These are phyloP conservation scores for Cupressus sempervirens DNA, from an alignment of 75 land plant species.

Conservation along the genomic window DNA sequence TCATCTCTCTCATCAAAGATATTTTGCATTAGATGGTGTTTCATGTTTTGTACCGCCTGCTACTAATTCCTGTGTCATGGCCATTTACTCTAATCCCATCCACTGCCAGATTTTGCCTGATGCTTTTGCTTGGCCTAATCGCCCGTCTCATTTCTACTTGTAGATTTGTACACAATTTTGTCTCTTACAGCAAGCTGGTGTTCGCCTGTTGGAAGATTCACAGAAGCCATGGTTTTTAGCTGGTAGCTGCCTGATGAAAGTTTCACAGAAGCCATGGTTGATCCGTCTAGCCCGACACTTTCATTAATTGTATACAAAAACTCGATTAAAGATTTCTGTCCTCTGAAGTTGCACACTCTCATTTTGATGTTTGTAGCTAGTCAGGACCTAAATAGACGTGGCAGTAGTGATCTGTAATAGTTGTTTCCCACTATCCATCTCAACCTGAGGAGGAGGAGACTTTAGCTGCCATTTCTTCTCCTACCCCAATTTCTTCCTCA, in stretches of 20 bases:
- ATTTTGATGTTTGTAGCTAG: background rate
- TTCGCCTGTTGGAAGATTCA: background rate
- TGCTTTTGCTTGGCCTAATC: background rate
- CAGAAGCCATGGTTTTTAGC: background rate
- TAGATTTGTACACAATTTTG: background rate
- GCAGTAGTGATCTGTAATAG: background rate
- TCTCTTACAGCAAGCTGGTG: background rate
- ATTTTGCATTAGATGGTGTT: background rate
- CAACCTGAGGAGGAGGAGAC: background rate
- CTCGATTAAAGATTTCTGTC: background rate
- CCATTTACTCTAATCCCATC: conserved; percentile 5
- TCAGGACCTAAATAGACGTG: background rate
- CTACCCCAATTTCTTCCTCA: background rate
- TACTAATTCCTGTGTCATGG: background rate
- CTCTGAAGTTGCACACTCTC: background rate
- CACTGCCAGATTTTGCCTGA: conserved; percentile 6
- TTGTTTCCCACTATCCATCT: background rate
- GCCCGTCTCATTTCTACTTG: background rate
- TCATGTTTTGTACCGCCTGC: background rate
- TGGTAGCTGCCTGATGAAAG: background rate
- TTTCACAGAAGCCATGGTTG: background rate
- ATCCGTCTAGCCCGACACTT: background rate
- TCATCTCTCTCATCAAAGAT: conserved; percentile 7
- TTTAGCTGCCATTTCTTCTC: background rate
- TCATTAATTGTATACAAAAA: background rate